Evolutionary conservation across 2,329 filamentous ascomycete genomes (phyloP).

Genomic region (Sporothrix luriei): DNA sequence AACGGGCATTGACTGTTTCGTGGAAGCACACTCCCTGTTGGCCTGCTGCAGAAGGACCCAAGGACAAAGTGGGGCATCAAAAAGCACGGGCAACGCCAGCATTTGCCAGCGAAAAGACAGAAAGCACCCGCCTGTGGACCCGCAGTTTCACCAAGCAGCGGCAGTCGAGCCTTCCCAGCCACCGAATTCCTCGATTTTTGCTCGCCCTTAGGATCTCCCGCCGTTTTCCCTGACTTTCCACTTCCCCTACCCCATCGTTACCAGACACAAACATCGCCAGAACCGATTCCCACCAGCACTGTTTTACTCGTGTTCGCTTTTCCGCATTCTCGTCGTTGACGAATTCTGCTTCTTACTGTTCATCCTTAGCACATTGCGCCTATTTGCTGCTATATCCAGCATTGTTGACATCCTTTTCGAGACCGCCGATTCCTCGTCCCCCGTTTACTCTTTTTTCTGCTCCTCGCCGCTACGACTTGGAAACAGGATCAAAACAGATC

Average conservation of each 20-base stretch:
- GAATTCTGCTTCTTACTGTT: slow-evolving; percentile 20
- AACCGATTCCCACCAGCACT: neutral
- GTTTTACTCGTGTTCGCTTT: slow-evolving; percentile 7
- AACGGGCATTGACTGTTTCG: neutral
- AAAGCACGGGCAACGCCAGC: neutral
- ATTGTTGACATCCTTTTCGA: slow-evolving; percentile 9
- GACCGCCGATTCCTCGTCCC: neutral
- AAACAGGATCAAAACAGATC: slow-evolving; percentile 21
- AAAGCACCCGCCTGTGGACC: slow-evolving; percentile 11
- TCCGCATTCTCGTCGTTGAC: neutral
- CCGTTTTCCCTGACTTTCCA: slow-evolving; percentile 14
- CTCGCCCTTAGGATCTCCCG: slow-evolving; percentile 12
- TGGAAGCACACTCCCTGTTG: neutral
- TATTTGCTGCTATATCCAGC: neutral
- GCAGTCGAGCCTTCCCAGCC: slow-evolving; percentile 31
- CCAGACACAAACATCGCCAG: slow-evolving; percentile 22
- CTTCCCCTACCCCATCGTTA: slow-evolving; percentile 17
- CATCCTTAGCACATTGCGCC: neutral
- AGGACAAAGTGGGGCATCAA: slow-evolving; percentile 5
- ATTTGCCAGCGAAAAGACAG: neutral
- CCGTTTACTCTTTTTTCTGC: neutral
- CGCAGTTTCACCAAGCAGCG: slow-evolving; percentile 24
- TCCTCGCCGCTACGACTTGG: neutral
- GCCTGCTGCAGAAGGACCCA: slow-evolving; percentile 5
- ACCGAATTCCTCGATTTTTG: slow-evolving; percentile 28